These are phyloP conservation scores for Plasmodium billcollinsi DNA, from an alignment of 169 alveolate species.

Conservation along the genomic window DNA sequence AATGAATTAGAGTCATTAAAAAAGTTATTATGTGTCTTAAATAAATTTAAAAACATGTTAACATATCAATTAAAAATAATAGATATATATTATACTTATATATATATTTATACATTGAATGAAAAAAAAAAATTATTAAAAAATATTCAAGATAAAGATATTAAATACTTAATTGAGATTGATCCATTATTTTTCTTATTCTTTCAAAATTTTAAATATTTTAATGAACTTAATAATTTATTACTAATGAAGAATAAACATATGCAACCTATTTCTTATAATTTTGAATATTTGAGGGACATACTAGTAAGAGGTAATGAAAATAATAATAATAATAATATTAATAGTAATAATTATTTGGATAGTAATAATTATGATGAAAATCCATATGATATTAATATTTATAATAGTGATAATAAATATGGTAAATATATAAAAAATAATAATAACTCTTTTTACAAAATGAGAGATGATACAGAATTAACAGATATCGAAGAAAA, in stretches of 20 bases:
- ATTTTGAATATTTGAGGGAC: constrained; percentile 11
- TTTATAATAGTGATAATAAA: background rate
- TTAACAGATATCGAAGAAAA: background rate
- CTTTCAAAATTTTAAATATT: constrained; percentile 19
- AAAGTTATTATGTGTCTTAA: constrained; percentile 12
- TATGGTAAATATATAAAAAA: background rate
- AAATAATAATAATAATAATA: background rate
- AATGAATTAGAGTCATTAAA: constrained; percentile 38
- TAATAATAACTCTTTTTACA: too few species aligned
- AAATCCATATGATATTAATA: too few species aligned
- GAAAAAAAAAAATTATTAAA: constrained; percentile 46
- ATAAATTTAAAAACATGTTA: constrained; percentile 5
- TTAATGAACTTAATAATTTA: constrained; percentile 24
- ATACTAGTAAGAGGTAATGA: background rate
- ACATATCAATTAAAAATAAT: constrained; percentile 39
- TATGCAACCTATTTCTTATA: background rate
- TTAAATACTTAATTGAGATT: constrained; percentile 26
- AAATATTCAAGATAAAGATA: constrained; percentile 33
- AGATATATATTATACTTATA: constrained; percentile 68
- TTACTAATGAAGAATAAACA: background rate
- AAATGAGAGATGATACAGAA: background rate
- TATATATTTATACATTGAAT: constrained; percentile 46
- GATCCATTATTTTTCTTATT: constrained; percentile 71
- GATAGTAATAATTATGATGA: background rate
- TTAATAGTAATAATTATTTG: background rate